Base-by-base conservation (phyloP, 2,329 filamentous ascomycete species). In the Chaetomium sp. region DNA sequence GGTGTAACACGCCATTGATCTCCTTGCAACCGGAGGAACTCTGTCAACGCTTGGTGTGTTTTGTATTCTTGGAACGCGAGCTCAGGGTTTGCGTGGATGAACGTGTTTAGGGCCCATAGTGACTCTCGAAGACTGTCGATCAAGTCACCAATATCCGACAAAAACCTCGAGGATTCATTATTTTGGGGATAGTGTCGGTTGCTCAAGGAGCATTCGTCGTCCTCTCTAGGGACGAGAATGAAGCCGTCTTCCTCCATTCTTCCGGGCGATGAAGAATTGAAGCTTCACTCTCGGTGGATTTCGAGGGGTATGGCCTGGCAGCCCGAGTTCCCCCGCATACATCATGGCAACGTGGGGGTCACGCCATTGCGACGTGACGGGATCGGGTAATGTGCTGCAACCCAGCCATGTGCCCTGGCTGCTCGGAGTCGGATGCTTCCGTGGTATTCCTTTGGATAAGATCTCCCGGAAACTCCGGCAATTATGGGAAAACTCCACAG, bases 61-160 rank as follows among this genome's bases (percentile, higher is more conserved):
- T 63, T 58, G 61, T 57, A n/a, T 13, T 63, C 61, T 2, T 35
- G 47, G 27, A 63, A 63, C 9, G 61, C 61, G 6, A 58, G 47
- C 29, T 63, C 61, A 1, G 61, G 61, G n/a, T 58, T 57, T 10
- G 49, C 33, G 33, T 63, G 61, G 16, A 63, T 51, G 47, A 57
- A 63, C 1, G 6, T 13, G 54, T 63, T 63, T 23, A 63, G 33
- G 12, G 29, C 9, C 61, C 61, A 63, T 19, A 63, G 35, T 33
- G 47, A 12, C 1, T 45, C 54, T 4, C 4, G 19, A 9, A 53
- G 19, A 23, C 19, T 23, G 3, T 58, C 45, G 23, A 63, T 45
- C 33, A 31, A 57, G 31, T 9, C 23, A 25, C 33, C 45, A n/a
- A 63, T 49, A 2, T 53, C 54, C 0, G 33, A 25, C 23, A 57